Conservation (phyloP, 2,329 filamentous ascomycete species). For the Chalaropsis thielavioides region DNA sequence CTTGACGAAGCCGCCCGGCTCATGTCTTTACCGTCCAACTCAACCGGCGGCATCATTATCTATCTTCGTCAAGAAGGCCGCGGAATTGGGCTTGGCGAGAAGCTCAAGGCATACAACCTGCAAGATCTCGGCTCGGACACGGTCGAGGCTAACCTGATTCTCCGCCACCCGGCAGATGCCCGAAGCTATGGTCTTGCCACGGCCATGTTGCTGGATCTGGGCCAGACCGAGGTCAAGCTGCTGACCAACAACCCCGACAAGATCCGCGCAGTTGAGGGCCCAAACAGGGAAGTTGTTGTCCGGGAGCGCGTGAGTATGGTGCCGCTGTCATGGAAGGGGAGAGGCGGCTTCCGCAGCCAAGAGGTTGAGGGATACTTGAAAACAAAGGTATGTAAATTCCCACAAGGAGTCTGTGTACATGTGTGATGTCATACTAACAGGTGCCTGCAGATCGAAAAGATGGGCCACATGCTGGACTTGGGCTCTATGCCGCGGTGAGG, state of each 20-base stretch:
- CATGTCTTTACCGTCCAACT: constrained; percentile 58
- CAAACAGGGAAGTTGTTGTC: constrained; percentile 73
- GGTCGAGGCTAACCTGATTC: constrained; percentile 81
- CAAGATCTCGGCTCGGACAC: constrained; percentile 97
- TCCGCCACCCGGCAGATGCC: constrained; percentile 87
- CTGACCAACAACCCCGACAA: constrained; percentile 98
- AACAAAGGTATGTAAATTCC: constrained; percentile 57
- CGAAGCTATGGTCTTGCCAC: constrained; percentile 93
- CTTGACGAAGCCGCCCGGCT: constrained; percentile 88
- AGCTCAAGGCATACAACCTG: constrained; percentile 94
- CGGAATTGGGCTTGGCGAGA: constrained; percentile 86
- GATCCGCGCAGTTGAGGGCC: constrained; percentile 84
- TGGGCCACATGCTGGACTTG: constrained; percentile 66
- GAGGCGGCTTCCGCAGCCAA: constrained; percentile 66
- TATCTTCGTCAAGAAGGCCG: constrained; percentile 93
- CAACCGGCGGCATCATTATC: constrained; percentile 73
- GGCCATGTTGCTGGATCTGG: constrained; percentile 79
- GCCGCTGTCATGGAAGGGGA: constrained; percentile 79
- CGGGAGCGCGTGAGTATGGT: constrained; percentile 91
- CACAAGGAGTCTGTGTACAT: background rate
- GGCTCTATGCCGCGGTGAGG: constrained; percentile 20
- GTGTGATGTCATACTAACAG: constrained; percentile 4
- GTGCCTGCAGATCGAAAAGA: constrained; percentile 56
- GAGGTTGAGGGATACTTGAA: constrained; percentile 90
- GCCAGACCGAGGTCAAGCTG: constrained; percentile 60